Conservation (phyloP, 2,329 filamentous ascomycete species). For the Nigrospora oryzae region DNA sequence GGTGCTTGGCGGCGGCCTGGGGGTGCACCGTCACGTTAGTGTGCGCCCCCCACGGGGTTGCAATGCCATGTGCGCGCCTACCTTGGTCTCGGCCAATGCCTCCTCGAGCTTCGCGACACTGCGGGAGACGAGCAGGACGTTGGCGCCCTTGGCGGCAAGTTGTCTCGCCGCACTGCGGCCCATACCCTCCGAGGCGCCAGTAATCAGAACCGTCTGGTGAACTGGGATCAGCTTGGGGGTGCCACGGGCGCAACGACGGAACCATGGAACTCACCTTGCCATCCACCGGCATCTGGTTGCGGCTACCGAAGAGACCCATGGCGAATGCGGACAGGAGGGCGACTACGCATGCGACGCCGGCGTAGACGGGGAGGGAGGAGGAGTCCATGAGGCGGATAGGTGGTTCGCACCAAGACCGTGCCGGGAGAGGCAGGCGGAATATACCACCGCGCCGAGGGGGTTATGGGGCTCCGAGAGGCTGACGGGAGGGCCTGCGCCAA, state of each 20-base stretch:
- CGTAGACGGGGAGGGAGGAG: conserved; percentile 7
- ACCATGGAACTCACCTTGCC: conserved; percentile 55
- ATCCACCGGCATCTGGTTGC: conserved; percentile 75
- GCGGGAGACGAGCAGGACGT: conserved; percentile 77
- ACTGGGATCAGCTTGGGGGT: too few species aligned
- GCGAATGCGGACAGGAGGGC: conserved; percentile 25
- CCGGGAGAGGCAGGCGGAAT: not conserved
- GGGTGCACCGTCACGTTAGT: conserved; percentile 6
- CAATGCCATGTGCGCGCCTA: conserved; percentile 2
- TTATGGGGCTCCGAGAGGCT: too few species aligned
- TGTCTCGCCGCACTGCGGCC: conserved; percentile 67
- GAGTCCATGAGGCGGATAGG: conserved; percentile 8
- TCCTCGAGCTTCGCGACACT: conserved; percentile 65
- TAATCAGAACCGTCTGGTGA: conserved; percentile 42
- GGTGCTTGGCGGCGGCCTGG: conserved; percentile 57
- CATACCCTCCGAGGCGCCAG: conserved; percentile 90
- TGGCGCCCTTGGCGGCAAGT: conserved; percentile 75
- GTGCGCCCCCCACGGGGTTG: not conserved
- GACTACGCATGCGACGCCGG: conserved; percentile 18
- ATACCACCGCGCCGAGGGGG: too few species aligned
- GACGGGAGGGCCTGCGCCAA: too few species aligned
- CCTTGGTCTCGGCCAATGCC: conserved; percentile 46
- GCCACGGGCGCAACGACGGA: too few species aligned
- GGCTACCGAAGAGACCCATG: conserved; percentile 63
- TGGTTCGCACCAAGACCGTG: not conserved